A percentile compares a stretch with the other conserved stretches of the same genome.
Evolutionary conservation across 2,329 filamentous ascomycete species (phyloP).

Genomic region (Tolypocladium cylindrosporum): DNA sequence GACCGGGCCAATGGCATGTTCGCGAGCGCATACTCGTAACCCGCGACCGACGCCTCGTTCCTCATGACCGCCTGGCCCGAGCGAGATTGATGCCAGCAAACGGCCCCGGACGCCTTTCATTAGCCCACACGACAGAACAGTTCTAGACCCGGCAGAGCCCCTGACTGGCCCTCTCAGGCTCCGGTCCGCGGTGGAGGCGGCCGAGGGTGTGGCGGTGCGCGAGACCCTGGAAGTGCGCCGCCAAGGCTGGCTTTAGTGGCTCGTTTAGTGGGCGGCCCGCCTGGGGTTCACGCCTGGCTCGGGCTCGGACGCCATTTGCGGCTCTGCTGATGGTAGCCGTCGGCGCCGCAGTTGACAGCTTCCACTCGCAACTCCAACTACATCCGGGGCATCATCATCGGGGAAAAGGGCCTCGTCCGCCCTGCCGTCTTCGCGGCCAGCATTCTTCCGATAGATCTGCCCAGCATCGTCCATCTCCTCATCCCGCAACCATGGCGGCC

Average conservation of each 20-base stretch:
- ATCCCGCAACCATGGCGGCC: background rate
- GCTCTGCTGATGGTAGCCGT: background rate
- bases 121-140: background rate
- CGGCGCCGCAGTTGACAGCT: background rate
- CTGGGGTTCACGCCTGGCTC: background rate
- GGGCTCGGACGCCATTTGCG: background rate
- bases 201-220: background rate
- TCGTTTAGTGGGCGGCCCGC: background rate
- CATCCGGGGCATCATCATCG: background rate
- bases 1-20: background rate
- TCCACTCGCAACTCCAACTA: background rate
- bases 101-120: background rate
- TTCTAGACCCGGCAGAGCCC: background rate
- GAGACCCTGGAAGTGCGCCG: background rate
- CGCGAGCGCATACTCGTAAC: background rate
- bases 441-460: background rate
- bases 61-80: background rate
- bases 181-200: background rate
- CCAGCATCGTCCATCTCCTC: background rate
- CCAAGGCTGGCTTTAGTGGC: background rate
- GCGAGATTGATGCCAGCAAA: background rate
- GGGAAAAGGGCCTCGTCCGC: background rate
- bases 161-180: background rate
- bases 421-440: background rate
- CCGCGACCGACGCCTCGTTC: background rate